Conservation (phyloP, 495 filamentous ascomycete genomes). For the Clohesyomyces aquaticus region DNA sequence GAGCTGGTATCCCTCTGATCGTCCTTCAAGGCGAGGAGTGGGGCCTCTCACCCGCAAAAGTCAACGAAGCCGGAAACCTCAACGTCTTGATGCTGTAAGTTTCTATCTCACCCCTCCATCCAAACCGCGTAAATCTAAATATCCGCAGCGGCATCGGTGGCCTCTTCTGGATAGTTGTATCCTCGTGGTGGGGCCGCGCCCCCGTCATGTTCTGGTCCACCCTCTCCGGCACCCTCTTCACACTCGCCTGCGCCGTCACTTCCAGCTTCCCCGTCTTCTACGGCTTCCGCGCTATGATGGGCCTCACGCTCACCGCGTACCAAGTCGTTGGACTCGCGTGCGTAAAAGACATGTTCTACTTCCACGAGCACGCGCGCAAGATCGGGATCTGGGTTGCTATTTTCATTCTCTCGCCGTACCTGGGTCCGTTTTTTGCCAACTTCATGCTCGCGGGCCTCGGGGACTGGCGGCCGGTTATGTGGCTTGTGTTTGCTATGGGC, state of each 20-base stretch:
- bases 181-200: constrained; percentile 63
- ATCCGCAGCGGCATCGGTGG: constrained; percentile 57
- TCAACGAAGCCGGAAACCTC: constrained; percentile 37
- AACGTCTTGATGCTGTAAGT: constrained; percentile 38
- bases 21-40: constrained; percentile 54
- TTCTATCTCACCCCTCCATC: neutral
- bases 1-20: constrained; percentile 58
- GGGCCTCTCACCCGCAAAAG: constrained; percentile 31
- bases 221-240: constrained; percentile 61
- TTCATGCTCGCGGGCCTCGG: constrained; percentile 55
- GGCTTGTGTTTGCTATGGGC: constrained; percentile 38
- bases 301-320: constrained; percentile 51
- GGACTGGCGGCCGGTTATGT: constrained; percentile 37
- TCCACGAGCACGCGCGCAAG: constrained; percentile 65
- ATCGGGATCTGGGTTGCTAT: constrained; percentile 64
- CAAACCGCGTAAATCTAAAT: no score
- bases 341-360: constrained; percentile 69
- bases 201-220: constrained; percentile 64
- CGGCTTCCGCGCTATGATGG: constrained; percentile 39
- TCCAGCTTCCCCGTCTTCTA: constrained; percentile 62
- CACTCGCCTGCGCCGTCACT: constrained; percentile 52
- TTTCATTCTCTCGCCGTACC: constrained; percentile 61
- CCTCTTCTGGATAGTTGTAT: constrained; percentile 58
- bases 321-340: constrained; percentile 64
- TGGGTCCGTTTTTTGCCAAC: constrained; percentile 62